Percentiles rank a stretch among this genome's conserved stretches.
These are phyloP conservation scores for Ganoderma multipileum DNA, from an alignment of 1,284 basidiomycete species.

Conservation along the genomic window DNA sequence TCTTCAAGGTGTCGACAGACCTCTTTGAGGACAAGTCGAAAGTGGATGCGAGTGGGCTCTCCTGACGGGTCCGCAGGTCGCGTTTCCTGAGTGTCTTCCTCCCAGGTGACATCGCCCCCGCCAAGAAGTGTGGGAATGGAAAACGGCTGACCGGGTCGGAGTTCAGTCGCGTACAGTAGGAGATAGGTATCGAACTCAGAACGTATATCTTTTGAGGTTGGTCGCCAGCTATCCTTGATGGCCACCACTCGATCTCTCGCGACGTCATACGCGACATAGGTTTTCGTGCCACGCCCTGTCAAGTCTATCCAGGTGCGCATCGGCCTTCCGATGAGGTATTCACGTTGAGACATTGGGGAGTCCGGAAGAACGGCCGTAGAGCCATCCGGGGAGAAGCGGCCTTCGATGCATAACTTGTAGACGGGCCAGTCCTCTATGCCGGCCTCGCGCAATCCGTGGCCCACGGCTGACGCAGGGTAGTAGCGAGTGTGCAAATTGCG, in stretches of 20 bases:
- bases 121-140: neutral
- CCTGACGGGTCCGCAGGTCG: too few relatives aligned
- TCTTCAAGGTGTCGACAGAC: slow-evolving; percentile 1
- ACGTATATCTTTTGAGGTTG: neutral
- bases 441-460: neutral
- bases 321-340: slow-evolving; percentile 4
- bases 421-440: neutral
- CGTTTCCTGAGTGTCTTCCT: neutral
- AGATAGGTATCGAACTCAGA: slow-evolving; percentile 5
- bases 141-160: neutral
- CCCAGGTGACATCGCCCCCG: neutral
- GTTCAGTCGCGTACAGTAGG: neutral
- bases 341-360: too few relatives aligned
- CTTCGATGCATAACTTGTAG: neutral
- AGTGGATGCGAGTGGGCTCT: too few relatives aligned
- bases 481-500: neutral
- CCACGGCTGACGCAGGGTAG: neutral
- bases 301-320: neutral
- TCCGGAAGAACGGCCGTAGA: neutral
- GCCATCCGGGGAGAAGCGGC: neutral
- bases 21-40: neutral
- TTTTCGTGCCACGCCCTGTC: neutral
- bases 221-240: slow-evolving; percentile 13
- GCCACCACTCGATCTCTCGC: neutral
- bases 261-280: slow-evolving; percentile 5